A percentile compares a stretch with the other conserved stretches of the same genome.
phyloP scores from a whole-genome alignment of 306 rosid species.

The Pachyrhizus erosus region DNA sequence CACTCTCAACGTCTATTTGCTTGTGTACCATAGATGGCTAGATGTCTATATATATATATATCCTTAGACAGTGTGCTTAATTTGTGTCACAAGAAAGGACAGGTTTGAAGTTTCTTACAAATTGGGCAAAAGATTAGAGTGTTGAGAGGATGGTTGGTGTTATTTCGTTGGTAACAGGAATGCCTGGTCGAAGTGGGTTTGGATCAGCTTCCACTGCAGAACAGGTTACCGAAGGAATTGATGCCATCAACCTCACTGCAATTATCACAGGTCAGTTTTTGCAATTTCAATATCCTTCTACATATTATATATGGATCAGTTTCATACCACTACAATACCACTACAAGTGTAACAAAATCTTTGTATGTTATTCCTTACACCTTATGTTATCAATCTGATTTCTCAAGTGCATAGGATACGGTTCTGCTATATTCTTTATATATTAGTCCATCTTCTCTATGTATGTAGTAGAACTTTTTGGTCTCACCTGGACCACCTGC shows the following conservation, averaged over 20 bases:
- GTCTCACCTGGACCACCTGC: no score
- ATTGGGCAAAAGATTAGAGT: background rate
- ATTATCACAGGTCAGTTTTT: slow-evolving; percentile 71
- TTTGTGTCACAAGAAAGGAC: background rate
- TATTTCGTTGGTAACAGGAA: slow-evolving; percentile 65
- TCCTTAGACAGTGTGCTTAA: no score
- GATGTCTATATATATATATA: no score
- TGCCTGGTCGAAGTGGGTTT: slow-evolving; percentile 76
- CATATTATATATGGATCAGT: no score
- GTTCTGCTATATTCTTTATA: background rate
- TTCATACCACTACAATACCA: no score
- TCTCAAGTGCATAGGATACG: background rate
- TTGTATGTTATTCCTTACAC: background rate
- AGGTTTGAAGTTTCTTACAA: background rate
- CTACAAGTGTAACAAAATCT: background rate
- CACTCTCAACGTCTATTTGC: no score
- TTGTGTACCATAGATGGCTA: no score
- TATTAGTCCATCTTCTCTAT: background rate
- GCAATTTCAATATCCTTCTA: no score
- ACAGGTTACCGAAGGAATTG: slow-evolving; percentile 77
- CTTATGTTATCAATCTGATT: background rate
- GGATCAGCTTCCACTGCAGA: slow-evolving; percentile 95
- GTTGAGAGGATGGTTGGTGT: slow-evolving; percentile 48
- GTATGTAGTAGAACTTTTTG: no score
- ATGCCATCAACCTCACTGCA: slow-evolving; percentile 72